phyloP scores from a whole-genome alignment of 495 filamentous ascomycete species.

The Choiromyces venosus region DNA sequence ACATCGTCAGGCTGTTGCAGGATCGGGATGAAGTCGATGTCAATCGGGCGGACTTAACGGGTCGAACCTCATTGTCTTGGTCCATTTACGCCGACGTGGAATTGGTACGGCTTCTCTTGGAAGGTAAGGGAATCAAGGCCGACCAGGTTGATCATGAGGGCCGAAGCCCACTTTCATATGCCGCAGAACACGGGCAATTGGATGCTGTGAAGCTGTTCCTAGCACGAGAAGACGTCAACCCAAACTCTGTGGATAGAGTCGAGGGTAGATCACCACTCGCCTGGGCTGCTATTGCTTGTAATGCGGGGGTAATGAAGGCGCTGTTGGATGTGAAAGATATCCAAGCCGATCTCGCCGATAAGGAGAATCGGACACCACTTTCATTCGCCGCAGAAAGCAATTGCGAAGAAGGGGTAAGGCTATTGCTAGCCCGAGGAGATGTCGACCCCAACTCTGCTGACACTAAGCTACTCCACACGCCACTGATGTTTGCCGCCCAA shows the following conservation, averaged over 20 bases:
- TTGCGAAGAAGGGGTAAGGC: conserved; percentile 36
- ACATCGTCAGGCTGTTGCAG: conserved; percentile 35
- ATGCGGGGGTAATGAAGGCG: conserved; percentile 42
- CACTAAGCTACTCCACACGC: conserved; percentile 24
- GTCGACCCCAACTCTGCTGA: conserved; percentile 12
- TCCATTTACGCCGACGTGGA: not conserved
- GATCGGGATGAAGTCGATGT: conserved; percentile 15
- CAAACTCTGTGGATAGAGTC: conserved; percentile 26
- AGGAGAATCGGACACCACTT: conserved; percentile 33
- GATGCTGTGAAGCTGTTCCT: conserved; percentile 37
- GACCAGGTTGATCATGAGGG: not conserved
- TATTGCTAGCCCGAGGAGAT: conserved; percentile 26
- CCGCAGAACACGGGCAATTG: conserved; percentile 37
- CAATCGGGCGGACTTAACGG: not conserved
- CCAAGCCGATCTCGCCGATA: conserved; percentile 11
- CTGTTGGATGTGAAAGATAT: conserved; percentile 12
- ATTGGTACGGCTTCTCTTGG: not conserved
- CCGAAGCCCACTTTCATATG: conserved; percentile 41
- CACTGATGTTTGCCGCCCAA: conserved; percentile 40
- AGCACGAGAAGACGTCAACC: conserved; percentile 19
- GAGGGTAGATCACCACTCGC: conserved; percentile 43
- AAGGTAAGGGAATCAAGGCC: not conserved
- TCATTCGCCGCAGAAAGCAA: conserved; percentile 35
- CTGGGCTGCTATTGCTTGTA: conserved; percentile 43
- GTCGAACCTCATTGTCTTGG: not conserved